Conservation (phyloP, 2,329 filamentous ascomycete genomes). For the Talaromyces albobiverticillius region DNA sequence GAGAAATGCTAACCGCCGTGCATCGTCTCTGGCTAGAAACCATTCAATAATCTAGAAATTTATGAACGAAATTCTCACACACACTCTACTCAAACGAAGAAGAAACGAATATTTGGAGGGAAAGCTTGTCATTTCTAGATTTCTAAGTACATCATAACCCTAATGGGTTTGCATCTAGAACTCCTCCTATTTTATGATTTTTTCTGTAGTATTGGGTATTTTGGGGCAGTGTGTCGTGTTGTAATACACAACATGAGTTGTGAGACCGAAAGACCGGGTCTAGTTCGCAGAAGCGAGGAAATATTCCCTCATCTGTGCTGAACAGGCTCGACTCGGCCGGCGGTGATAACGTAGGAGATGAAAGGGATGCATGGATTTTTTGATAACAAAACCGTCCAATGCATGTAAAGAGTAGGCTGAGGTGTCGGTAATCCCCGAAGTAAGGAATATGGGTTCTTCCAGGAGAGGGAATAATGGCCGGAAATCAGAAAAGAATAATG, state of each 20-base stretch:
- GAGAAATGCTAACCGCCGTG: not conserved
- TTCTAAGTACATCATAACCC: constrained; percentile 17
- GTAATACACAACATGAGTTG: not conserved
- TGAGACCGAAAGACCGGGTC: too few relatives aligned
- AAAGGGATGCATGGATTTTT: not conserved
- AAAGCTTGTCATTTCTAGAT: constrained; percentile 29
- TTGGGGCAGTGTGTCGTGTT: not conserved
- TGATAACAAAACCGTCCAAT: not conserved
- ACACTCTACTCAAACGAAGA: not conserved
- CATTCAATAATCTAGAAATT: not conserved
- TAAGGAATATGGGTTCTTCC: not conserved
- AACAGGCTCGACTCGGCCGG: not conserved
- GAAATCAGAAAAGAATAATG: not conserved
- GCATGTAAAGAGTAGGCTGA: not conserved
- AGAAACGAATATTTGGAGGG: constrained; percentile 22
- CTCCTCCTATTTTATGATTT: constrained; percentile 27
- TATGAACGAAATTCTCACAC: not conserved
- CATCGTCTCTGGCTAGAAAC: too few relatives aligned
- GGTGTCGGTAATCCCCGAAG: not conserved
- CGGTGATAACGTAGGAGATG: not conserved
- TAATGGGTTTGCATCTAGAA: constrained; percentile 17
- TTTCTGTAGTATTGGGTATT: constrained; percentile 17
- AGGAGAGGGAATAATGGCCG: not conserved
- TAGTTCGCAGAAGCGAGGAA: not conserved
- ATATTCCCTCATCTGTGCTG: not conserved